Base-by-base conservation (phyloP, 2,329 filamentous ascomycete genomes). In the Ceratocystis eucalypticola region DNA sequence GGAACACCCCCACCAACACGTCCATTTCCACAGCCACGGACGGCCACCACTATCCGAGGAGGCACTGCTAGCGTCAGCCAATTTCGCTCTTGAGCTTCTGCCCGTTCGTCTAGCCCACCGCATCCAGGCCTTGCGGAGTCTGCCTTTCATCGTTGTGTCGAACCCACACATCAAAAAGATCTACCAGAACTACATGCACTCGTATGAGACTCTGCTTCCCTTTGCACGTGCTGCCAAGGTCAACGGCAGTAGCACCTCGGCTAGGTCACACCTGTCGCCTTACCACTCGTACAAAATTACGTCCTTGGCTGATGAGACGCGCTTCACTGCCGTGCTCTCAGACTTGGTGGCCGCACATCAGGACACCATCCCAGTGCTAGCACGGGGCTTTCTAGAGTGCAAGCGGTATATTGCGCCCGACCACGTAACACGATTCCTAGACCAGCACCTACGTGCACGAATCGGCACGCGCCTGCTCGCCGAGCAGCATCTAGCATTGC, bases 81-180 rank as follows among this genome's bases (percentile, higher is more conserved):
- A 96, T 78, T 97, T 97, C 78, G 96, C 94, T 12, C 87, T 97
- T 70, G 89, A 88, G 33, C 88, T 96, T 65, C 86, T 97, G 8
- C 94, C 94, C 15, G 89, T 94, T 62, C 90, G 94, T 46, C 86
- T 99, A 30, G 94, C 94, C 30, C 91, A 95, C 74, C 90, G 94
- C 66, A 96, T 99, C 70, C 89, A 96, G 75, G 91, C 91, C 55
- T 80, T 99, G 20, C 88, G 92, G 69, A 96, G 96, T 74, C 84
- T 99, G 7, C 94, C 94, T 0, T 99, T 93, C 76, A 97, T 99
- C 70, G 93, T 99, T 66, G 94, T 99, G 30, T 92, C 93, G n/a
- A 97, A 99, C 74, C 90, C 91, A 0, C 91, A 96, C 74, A 91
- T 99, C 71, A 89, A 88, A 30, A 87, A 88, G 72, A 99, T 99